phyloP scores from a whole-genome alignment of 2,329 filamentous ascomycete species.

The Cordyceps militaris region DNA sequence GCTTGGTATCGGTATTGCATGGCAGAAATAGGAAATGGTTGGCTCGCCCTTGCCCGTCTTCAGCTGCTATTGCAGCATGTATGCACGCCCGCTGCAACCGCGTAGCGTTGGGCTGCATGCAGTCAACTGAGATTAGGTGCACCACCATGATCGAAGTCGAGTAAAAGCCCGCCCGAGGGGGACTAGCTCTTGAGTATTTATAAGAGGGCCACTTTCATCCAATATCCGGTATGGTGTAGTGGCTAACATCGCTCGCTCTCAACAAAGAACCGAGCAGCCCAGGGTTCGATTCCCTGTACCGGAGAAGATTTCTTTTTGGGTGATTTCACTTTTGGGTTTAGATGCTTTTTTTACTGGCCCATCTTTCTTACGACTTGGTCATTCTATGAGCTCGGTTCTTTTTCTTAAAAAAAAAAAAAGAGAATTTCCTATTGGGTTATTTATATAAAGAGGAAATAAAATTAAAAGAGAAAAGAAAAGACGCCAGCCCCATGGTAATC shows the following conservation, averaged over 20 bases:
- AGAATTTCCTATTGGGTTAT: background rate
- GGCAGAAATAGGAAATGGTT: too few species aligned
- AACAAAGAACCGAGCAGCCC: constrained; percentile 6
- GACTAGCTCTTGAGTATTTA: background rate
- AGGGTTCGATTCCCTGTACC: constrained; percentile 13
- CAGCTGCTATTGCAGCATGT: too few species aligned
- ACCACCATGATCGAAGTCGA: too few species aligned
- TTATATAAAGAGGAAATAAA: background rate
- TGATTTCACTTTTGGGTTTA: background rate
- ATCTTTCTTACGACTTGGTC: too few species aligned
- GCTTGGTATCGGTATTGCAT: too few species aligned
- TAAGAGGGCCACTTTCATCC: background rate
- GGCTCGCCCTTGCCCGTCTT: too few species aligned
- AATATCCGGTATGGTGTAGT: constrained; percentile 29
- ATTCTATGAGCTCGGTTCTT: too few species aligned
- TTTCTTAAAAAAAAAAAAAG: background rate
- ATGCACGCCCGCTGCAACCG: too few species aligned
- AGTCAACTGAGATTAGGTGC: too few species aligned
- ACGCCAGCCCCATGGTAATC: background rate
- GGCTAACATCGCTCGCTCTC: constrained; percentile 31
- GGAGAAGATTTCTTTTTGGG: background rate
- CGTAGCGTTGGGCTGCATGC: too few species aligned
- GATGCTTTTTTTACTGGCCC: background rate
- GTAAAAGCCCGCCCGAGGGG: too few species aligned
- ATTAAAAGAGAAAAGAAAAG: background rate